Conservation (phyloP, 176 grass and related monocot genomes). For the Raddia guianensis region DNA sequence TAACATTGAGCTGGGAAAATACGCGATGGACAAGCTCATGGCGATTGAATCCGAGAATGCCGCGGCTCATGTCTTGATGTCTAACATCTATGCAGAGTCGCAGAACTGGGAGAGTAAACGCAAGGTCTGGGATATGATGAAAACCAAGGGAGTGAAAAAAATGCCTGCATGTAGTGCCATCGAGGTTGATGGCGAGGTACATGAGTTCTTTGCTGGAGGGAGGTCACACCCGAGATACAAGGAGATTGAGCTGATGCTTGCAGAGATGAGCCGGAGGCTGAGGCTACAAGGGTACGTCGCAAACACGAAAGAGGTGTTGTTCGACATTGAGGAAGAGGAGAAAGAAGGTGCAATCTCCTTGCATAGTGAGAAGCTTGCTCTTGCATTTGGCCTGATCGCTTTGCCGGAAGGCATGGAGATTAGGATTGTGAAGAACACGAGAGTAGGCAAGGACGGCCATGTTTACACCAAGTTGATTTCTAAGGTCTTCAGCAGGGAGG, state of each 20-base stretch:
- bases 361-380: conserved; percentile 72
- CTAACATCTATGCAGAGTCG: conserved; percentile 74
- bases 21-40: conserved; percentile 56
- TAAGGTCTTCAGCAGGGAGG: conserved; percentile 66
- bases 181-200: conserved; percentile 56
- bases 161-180: conserved; percentile 71
- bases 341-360: conserved; percentile 67
- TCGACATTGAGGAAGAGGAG: conserved; percentile 87
- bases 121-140: conserved; percentile 62
- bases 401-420: conserved; percentile 51
- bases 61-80: conserved; percentile 66
- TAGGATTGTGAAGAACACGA: conserved; percentile 76
- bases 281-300: conserved; percentile 56
- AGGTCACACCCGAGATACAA: conserved; percentile 56
- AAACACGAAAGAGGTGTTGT: conserved; percentile 68
- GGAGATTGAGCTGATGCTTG: conserved; percentile 75
- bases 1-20: conserved; percentile 64
- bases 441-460: conserved; percentile 78
- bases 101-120: conserved; percentile 64
- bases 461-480: conserved; percentile 70
- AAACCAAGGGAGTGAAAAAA: conserved; percentile 63
- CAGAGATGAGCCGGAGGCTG: conserved; percentile 53
- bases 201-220: conserved; percentile 65
- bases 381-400: conserved; percentile 61
- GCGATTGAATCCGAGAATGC: conserved; percentile 55